These are phyloP conservation scores for Nectriaceae sp. DNA, from an alignment of 2,329 filamentous ascomycete genomes.

Conservation along the genomic window DNA sequence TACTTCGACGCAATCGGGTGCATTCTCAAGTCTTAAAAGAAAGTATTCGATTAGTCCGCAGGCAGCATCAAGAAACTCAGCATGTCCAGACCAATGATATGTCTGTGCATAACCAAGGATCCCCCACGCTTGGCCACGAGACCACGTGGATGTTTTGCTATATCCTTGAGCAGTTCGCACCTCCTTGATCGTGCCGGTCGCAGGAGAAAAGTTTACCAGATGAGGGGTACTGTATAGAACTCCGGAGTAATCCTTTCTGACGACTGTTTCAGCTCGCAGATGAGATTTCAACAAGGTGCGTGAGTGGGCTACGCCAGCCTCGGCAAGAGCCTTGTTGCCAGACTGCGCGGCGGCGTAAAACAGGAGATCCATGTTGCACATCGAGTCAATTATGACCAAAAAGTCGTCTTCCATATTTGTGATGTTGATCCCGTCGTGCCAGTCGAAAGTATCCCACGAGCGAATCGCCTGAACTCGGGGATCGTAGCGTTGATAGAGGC, in stretches of 20 bases:
- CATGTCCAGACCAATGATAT: conserved; percentile 47
- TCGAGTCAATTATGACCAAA: conserved; percentile 44
- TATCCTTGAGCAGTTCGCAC: conserved; percentile 50
- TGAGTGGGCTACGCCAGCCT: neutral
- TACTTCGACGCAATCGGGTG: neutral
- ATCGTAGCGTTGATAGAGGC: conserved; percentile 45
- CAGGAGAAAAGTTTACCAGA: conserved; percentile 47
- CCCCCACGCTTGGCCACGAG: conserved; percentile 51
- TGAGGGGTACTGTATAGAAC: conserved; percentile 30
- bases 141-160: conserved; percentile 47
- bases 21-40: conserved; percentile 37
- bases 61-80: conserved; percentile 43
- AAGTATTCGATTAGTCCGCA: conserved; percentile 50
- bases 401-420: conserved; percentile 32
- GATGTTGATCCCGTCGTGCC: no score
- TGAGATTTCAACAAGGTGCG: neutral
- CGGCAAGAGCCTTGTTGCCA: neutral
- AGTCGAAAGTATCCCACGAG: conserved; percentile 49
- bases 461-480: conserved; percentile 44
- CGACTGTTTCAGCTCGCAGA: neutral
- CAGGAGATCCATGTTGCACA: conserved; percentile 41
- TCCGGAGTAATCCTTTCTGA: neutral
- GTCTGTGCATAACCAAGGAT: conserved; percentile 51
- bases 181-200: conserved; percentile 38
- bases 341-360: conserved; percentile 39